These are phyloP conservation scores for Melocanna baccifera DNA, from an alignment of 176 grass and related monocot species.

Conservation along the genomic window DNA sequence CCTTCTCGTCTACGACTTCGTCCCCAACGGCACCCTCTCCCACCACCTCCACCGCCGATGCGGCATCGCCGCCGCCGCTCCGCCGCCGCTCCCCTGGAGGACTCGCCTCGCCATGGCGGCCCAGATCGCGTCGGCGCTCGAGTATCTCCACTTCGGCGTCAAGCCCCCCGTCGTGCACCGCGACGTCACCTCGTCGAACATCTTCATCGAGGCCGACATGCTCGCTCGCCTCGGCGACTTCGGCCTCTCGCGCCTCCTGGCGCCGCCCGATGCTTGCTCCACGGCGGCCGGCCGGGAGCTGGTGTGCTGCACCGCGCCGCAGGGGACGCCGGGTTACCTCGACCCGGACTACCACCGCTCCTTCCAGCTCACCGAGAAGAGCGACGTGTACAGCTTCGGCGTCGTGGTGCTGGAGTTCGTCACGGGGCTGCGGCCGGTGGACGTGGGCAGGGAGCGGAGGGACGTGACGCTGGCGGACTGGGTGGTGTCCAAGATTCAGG, in stretches of 20 bases:
- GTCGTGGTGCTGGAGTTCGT: slow-evolving; percentile 94
- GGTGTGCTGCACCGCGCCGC: slow-evolving; percentile 87
- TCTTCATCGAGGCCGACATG: slow-evolving; percentile 92
- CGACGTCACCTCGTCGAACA: slow-evolving; percentile 93
- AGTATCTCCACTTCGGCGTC: slow-evolving; percentile 86
- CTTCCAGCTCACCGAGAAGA: slow-evolving; percentile 96
- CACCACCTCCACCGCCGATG: slow-evolving; percentile 73
- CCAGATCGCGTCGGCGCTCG: slow-evolving; percentile 85
- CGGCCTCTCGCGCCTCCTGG: slow-evolving; percentile 80
- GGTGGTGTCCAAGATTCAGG: slow-evolving; percentile 90
- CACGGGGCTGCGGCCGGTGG: slow-evolving; percentile 77
- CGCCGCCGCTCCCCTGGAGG: slow-evolving; percentile 52
- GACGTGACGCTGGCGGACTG: slow-evolving; percentile 76
- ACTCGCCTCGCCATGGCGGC: slow-evolving; percentile 72
- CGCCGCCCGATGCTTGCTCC: slow-evolving; percentile 56
- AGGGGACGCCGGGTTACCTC: slow-evolving; percentile 91
- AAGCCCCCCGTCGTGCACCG: slow-evolving; percentile 95
- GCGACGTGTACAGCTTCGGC: slow-evolving; percentile 96
- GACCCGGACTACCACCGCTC: slow-evolving; percentile 91
- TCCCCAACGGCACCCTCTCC: slow-evolving; percentile 91
- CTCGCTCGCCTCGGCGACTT: slow-evolving; percentile 91
- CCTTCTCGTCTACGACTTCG: slow-evolving; percentile 92
- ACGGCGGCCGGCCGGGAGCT: slow-evolving; percentile 57
- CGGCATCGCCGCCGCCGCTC: not conserved
- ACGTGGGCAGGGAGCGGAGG: slow-evolving; percentile 73